Evolutionary conservation across 2,329 filamentous ascomycete genomes (phyloP).

Genomic region (Trichoderma koningiopsis): DNA sequence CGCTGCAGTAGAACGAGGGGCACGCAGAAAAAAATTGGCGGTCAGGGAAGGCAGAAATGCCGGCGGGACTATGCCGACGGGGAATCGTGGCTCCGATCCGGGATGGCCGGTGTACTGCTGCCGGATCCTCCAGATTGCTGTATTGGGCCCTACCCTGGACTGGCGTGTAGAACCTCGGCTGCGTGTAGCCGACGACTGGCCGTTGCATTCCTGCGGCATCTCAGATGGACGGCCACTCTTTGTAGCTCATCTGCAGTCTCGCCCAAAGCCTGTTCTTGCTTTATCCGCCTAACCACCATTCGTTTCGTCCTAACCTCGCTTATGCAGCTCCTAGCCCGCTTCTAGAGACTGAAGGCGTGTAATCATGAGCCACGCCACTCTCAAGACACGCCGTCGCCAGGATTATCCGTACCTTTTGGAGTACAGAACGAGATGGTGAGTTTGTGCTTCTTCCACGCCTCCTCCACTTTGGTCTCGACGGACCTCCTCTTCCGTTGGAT

Average conservation of each 20-base stretch:
- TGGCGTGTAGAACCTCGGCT: conserved; percentile 2
- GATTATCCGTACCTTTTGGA: conserved; percentile 81
- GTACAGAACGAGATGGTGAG: conserved; percentile 83
- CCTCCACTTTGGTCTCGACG: background rate
- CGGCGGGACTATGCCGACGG: background rate
- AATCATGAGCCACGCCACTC: conserved; percentile 32
- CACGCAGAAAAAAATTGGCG: conserved; percentile 35
- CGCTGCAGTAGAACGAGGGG: conserved; percentile 16
- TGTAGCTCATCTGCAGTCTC: background rate
- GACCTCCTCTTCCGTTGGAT: background rate
- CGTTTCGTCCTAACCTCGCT: background rate
- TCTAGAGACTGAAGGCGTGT: conserved; percentile 19
- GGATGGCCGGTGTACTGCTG: background rate
- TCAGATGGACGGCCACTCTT: background rate
- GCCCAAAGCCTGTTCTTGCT: background rate
- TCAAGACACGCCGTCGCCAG: conserved; percentile 64
- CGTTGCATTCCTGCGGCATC: background rate
- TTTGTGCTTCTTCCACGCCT: conserved; percentile 12
- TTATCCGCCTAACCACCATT: background rate
- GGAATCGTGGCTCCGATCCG: conserved; percentile 16
- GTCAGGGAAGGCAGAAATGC: conserved; percentile 36
- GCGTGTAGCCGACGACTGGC: background rate
- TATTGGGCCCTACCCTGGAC: background rate
- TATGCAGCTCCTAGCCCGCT: background rate
- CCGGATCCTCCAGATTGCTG: background rate